These are phyloP conservation scores for Mycena indigotica DNA, from an alignment of 768 basidiomycete species.

Conservation along the genomic window DNA sequence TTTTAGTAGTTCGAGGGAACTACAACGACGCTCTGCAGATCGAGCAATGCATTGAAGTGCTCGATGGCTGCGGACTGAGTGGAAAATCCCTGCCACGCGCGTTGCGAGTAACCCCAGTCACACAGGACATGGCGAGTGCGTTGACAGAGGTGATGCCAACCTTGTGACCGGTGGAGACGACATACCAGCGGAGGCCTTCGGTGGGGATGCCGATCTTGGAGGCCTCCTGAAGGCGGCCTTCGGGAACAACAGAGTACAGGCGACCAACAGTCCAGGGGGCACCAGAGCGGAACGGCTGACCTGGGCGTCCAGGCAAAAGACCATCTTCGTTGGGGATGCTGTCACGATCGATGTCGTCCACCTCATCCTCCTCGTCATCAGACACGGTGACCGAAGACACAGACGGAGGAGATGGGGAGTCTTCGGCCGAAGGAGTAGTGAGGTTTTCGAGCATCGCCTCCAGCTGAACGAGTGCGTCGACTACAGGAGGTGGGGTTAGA, in stretches of 20 bases:
- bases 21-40: not conserved
- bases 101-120: not conserved
- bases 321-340: no score
- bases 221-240: not conserved
- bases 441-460: no score
- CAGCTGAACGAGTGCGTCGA: no score
- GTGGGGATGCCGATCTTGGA: not conserved
- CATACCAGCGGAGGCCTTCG: constrained; percentile 1
- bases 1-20: not conserved
- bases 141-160: not conserved
- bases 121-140: not conserved
- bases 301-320: no score
- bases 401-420: no score
- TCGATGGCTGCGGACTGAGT: not conserved
- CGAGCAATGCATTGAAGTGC: not conserved
- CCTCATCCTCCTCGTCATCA: not conserved
- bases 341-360: not conserved
- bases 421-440: no score
- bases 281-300: not conserved
- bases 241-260: not conserved
- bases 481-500: no score
- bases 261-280: not conserved
- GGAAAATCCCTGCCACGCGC: not conserved
- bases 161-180: not conserved
- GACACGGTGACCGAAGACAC: not conserved